Conservation (phyloP, 2,329 filamentous ascomycete genomes). For the Ceratocystis huliohia region DNA sequence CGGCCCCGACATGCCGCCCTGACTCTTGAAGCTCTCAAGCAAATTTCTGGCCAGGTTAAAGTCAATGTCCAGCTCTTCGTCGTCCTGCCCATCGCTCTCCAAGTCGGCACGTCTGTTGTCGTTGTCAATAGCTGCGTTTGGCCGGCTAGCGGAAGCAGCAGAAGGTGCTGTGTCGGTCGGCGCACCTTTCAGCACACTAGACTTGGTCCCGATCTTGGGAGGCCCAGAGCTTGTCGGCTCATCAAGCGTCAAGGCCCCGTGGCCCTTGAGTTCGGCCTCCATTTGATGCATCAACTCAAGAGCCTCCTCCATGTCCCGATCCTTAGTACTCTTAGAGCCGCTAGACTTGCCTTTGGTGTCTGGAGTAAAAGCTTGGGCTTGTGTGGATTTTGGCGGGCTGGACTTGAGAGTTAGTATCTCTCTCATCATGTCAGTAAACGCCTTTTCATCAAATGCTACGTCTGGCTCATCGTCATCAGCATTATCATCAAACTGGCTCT, state of each 20-base stretch:
- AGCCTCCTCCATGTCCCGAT: slow-evolving; percentile 48
- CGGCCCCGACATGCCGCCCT: slow-evolving; percentile 73
- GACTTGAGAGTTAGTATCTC: slow-evolving; percentile 68
- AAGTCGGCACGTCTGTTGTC: slow-evolving; percentile 20
- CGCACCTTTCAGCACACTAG: not conserved
- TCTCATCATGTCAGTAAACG: slow-evolving; percentile 78
- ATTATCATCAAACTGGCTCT: slow-evolving; percentile 54
- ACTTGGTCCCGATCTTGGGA: not conserved
- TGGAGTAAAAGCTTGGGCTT: not conserved
- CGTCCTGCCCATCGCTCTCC: slow-evolving; percentile 34
- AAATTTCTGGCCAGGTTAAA: slow-evolving; percentile 83
- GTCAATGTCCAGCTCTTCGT: slow-evolving; percentile 60
- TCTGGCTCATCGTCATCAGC: slow-evolving; percentile 64
- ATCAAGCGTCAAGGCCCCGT: slow-evolving; percentile 51
- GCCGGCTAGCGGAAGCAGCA: not conserved
- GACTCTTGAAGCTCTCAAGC: slow-evolving; percentile 82
- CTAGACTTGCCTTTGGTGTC: not conserved
- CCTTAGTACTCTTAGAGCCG: slow-evolving; percentile 24
- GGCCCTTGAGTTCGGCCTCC: slow-evolving; percentile 57
- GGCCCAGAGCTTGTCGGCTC: slow-evolving; percentile 26
- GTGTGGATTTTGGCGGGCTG: slow-evolving; percentile 6
- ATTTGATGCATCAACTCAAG: slow-evolving; percentile 53
- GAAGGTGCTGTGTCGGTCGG: not conserved
- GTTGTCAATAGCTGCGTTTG: not conserved
- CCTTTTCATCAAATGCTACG: slow-evolving; percentile 69